Conservation (phyloP, 1,139 yeast genomes). For the Chernovozyma sophiae-reginae region DNA sequence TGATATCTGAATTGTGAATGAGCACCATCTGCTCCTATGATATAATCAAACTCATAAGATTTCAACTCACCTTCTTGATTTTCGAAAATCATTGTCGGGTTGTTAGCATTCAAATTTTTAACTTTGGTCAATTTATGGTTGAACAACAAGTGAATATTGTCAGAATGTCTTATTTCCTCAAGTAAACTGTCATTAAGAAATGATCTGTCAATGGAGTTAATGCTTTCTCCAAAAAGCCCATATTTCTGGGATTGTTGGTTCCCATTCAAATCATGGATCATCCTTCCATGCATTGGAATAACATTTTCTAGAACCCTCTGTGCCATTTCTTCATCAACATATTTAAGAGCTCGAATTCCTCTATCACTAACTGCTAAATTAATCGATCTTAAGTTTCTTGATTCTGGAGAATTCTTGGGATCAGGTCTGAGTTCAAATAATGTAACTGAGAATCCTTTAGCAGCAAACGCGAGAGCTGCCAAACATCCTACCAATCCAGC, state of each 20-base stretch:
- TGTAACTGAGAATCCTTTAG: slow-evolving; percentile 69
- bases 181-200: slow-evolving; percentile 61
- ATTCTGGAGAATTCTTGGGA: slow-evolving; percentile 24
- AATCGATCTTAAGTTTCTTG: slow-evolving; percentile 59
- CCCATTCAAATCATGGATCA: slow-evolving; percentile 76
- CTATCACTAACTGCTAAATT: slow-evolving; percentile 84
- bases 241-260: slow-evolving; percentile 66
- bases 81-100: slow-evolving; percentile 24
- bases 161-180: slow-evolving; percentile 51
- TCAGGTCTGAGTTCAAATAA: slow-evolving; percentile 59
- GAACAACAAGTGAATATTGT: slow-evolving; percentile 47
- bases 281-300: slow-evolving; percentile 84
- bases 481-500: slow-evolving; percentile 91
- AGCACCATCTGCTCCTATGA: slow-evolving; percentile 87
- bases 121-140: slow-evolving; percentile 51
- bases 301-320: slow-evolving; percentile 52
- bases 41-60: slow-evolving; percentile 45
- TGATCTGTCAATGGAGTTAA: slow-evolving; percentile 80
- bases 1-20: slow-evolving; percentile 71
- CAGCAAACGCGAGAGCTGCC: slow-evolving; percentile 75
- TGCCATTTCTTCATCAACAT: slow-evolving; percentile 59
- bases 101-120: slow-evolving; percentile 20
- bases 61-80: slow-evolving; percentile 13
- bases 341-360: slow-evolving; percentile 67
- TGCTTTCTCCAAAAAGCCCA: slow-evolving; percentile 81